These are phyloP conservation scores for Paramarasmius palmivorus DNA, from an alignment of 1,284 basidiomycete genomes.

Conservation along the genomic window DNA sequence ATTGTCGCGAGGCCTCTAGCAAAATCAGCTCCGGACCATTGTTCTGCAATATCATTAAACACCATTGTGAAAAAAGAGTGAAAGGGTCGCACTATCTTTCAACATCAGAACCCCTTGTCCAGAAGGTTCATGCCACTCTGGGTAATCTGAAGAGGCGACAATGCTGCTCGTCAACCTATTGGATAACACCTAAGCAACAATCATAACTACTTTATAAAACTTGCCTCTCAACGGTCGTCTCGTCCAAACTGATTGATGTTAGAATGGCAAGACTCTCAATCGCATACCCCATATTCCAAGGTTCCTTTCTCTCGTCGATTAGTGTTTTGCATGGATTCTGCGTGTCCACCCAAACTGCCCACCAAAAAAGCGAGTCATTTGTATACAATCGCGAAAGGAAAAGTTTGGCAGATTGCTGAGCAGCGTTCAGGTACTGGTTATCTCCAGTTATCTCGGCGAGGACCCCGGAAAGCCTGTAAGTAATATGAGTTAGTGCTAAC, in stretches of 20 bases:
- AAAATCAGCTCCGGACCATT: too few relatives aligned
- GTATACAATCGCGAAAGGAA: conserved; percentile 3
- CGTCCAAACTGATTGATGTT: not conserved
- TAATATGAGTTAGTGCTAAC: not conserved
- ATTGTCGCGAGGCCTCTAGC: too few relatives aligned
- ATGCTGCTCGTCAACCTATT: too few relatives aligned
- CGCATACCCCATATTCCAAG: conserved; percentile 9
- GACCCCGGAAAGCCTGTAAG: conserved; percentile 7
- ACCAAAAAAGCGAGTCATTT: not conserved
- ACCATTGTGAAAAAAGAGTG: too few relatives aligned
- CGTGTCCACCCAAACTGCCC: not conserved
- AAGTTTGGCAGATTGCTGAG: conserved; percentile 3
- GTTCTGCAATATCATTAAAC: too few relatives aligned
- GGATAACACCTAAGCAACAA: too few relatives aligned
- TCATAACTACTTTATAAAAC: too few relatives aligned
- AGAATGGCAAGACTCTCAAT: conserved; percentile 12
- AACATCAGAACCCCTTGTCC: too few relatives aligned
- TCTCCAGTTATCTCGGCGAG: conserved; percentile 6
- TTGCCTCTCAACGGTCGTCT: not conserved
- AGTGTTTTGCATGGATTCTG: not conserved
- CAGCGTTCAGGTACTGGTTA: conserved; percentile 5
- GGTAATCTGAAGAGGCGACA: too few relatives aligned
- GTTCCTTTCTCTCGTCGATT: not conserved
- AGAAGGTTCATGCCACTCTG: too few relatives aligned
- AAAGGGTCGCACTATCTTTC: too few relatives aligned